Evolutionary conservation across 257 asterid genomes (phyloP).

Genomic region (Scutellaria baicalensis): DNA sequence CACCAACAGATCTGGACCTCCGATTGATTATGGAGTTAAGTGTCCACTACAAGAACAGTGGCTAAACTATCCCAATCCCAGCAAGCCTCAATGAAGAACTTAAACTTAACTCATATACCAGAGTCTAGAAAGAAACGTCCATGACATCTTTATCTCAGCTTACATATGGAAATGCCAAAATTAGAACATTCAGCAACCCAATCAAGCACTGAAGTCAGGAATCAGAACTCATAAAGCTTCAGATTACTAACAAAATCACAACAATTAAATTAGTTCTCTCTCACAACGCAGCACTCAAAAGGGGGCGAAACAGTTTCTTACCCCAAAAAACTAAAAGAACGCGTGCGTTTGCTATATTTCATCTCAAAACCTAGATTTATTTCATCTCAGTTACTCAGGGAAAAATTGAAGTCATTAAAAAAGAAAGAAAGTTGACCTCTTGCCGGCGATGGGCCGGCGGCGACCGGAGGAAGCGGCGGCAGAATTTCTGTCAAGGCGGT

Average conservation of each 20-base stretch:
- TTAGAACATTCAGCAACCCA: neutral
- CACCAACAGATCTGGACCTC: neutral
- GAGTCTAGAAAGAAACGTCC: neutral
- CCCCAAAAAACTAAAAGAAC: neutral
- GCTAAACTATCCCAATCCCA: neutral
- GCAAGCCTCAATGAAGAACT: neutral
- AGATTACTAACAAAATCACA: neutral
- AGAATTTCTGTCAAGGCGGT: constrained; percentile 58
- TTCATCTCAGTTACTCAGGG: neutral
- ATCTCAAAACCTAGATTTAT: neutral
- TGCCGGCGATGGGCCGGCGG: constrained; percentile 52
- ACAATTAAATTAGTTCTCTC: neutral
- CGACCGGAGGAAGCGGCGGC: constrained; percentile 33
- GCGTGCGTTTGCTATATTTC: neutral
- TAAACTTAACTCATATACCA: neutral
- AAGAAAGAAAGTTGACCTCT: constrained; percentile 43
- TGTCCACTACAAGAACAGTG: neutral
- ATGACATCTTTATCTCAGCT: neutral
- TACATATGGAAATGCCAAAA: neutral
- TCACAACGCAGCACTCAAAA: neutral
- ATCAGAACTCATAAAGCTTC: neutral
- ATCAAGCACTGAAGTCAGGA: neutral
- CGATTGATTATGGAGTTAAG: neutral
- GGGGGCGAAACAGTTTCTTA: neutral
- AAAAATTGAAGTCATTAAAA: neutral